A percentile compares a stretch with the other conserved stretches of the same genome.
These are phyloP conservation scores for Trichosanthes truncata DNA, from an alignment of 306 rosid species.

Conservation along the genomic window DNA sequence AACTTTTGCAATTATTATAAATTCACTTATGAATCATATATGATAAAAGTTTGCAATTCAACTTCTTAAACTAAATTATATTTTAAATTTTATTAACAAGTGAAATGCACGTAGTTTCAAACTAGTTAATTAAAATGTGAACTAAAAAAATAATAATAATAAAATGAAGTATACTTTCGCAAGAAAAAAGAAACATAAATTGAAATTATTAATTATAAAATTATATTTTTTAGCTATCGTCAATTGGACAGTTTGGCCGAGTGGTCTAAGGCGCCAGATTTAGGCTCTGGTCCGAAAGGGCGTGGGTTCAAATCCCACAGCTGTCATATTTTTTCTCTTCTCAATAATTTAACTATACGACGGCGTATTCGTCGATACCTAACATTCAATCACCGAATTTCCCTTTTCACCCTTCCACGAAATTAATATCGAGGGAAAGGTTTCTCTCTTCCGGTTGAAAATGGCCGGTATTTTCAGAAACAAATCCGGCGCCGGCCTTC, in stretches of 20 bases:
- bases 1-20: too few species aligned
- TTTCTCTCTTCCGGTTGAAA: not conserved
- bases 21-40: too few species aligned
- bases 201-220: too few species aligned
- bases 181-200: too few species aligned
- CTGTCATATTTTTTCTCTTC: constrained; percentile 21
- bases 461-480: constrained; percentile 47
- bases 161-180: too few species aligned
- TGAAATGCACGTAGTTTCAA: too few species aligned
- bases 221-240: too few species aligned
- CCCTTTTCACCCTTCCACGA: not conserved
- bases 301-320: constrained; percentile 98
- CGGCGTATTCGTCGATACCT: not conserved
- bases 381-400: not conserved
- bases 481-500: constrained; percentile 17
- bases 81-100: too few species aligned
- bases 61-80: too few species aligned
- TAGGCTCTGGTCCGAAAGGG: constrained; percentile 98
- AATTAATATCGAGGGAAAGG: not conserved
- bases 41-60: too few species aligned
- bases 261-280: constrained; percentile 96
- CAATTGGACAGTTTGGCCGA: constrained; percentile 74
- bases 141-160: too few species aligned
- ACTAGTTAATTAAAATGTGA: too few species aligned
- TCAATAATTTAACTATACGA: not conserved